A percentile compares a stretch with the other conserved stretches of the same genome.
phyloP scores from a whole-genome alignment of 371 early-diverging fungal genomes.

The Rhizopus delemar region DNA sequence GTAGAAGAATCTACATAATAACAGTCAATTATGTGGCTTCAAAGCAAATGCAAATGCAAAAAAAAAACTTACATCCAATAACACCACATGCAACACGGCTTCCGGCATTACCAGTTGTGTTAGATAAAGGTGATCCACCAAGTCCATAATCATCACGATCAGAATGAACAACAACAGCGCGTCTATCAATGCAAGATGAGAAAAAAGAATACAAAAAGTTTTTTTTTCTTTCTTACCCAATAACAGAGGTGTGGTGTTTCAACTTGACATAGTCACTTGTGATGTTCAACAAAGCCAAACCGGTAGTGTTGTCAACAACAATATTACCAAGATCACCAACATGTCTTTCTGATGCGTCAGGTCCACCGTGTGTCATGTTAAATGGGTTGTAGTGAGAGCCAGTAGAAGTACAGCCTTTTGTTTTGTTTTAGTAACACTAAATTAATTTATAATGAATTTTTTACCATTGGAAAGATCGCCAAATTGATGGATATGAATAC shows the following conservation, averaged over 20 bases:
- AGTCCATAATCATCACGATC: slow-evolving; percentile 84
- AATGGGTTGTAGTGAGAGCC: slow-evolving; percentile 84
- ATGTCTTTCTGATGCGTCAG: slow-evolving; percentile 67
- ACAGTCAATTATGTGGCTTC: too few relatives aligned
- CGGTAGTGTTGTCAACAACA: slow-evolving; percentile 47
- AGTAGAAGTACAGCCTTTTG: slow-evolving; percentile 66
- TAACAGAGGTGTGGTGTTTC: slow-evolving; percentile 68
- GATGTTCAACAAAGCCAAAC: slow-evolving; percentile 53
- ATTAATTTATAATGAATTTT: background rate
- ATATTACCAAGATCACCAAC: slow-evolving; percentile 90
- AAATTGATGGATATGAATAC: slow-evolving; percentile 84
- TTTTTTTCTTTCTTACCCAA: slow-evolving; percentile 55
- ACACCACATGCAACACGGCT: slow-evolving; percentile 86
- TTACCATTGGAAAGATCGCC: slow-evolving; percentile 75
- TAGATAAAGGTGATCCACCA: slow-evolving; percentile 74
- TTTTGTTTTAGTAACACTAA: slow-evolving; percentile 9
- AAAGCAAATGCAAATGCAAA: too few relatives aligned
- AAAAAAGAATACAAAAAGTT: slow-evolving; percentile 1
- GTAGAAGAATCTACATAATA: too few relatives aligned
- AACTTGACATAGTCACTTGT: slow-evolving; percentile 65
- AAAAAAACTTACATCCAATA: slow-evolving; percentile 64
- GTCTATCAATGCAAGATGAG: slow-evolving; percentile 38
- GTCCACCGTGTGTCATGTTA: slow-evolving; percentile 77
- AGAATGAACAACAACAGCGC: slow-evolving; percentile 84
- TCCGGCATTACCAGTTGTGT: slow-evolving; percentile 86